Evolutionary conservation across 352 stramenopile species (phyloP), one percentile per base, ranked within the genome.

Genomic region (Plasmopara halstedii): DNA sequence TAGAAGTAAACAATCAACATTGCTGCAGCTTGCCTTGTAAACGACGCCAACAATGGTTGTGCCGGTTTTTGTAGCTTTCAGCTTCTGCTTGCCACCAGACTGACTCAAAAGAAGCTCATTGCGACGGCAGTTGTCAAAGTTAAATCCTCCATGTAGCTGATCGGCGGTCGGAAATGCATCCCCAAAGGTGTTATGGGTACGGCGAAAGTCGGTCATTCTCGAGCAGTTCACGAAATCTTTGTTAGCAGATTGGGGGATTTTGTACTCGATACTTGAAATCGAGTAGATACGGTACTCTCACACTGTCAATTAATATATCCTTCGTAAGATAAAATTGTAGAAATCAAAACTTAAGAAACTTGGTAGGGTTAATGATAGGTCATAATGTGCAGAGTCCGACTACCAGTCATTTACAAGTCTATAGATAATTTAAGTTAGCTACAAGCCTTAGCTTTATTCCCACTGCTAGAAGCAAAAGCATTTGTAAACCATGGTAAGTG

Each of bases 1-100:
- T 14, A 27, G 18, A 2, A 42, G 13, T 31, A 43, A 15, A 38
- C 19, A 27, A 20, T 42, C 22, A 15, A 27, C 6, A 8, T 35
- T 18, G 71, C 53, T 33, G 21, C 20, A 13, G 25, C 42, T n/a
- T 46, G 33, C 56, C 64, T 97, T 96, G 78, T 91, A 99, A n/a
- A 98, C 83, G 41, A 98, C 73, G 49, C 93, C 95, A 38, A 91
- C 76, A 63, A 99, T 99, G 42, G 94, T 99, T 8, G 95, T 99
- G 36, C 95, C 95, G 2, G 95, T 99, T 77, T 98, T 98, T 53
- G 58, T 86, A 47, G 62, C 69, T 65, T 87, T 91, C 49, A 83
- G 66, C 59, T 73, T 73, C 39, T 73, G 67, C 39, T 56, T 68
- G 50, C 82, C 68, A 35, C 73, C 67, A 21, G 49, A 46, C 27